Percentiles rank a stretch among this genome's conserved stretches.
phyloP scores from a whole-genome alignment of 1,284 basidiomycete species.

The Flammula alnicola region DNA sequence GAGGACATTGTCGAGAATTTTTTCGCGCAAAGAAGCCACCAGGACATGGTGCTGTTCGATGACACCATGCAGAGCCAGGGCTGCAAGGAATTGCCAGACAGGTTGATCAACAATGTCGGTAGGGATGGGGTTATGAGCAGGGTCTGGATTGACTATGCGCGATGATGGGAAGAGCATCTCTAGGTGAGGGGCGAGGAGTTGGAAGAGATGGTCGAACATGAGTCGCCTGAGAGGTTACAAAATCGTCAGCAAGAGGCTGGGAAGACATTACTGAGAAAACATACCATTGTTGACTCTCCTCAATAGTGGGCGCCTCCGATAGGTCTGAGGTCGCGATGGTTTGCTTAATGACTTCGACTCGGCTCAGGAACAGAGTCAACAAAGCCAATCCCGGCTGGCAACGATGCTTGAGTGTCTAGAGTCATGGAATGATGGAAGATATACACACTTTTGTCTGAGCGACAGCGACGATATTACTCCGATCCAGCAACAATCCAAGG shows the following conservation, averaged over 20 bases:
- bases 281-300: conserved; percentile 88
- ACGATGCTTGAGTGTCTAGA: conserved; percentile 5
- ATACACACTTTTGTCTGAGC: conserved; percentile 75
- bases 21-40: conserved; percentile 88
- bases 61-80: conserved; percentile 85
- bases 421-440: neutral
- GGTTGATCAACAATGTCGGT: conserved; percentile 85
- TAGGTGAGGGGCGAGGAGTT: conserved; percentile 77
- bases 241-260: neutral
- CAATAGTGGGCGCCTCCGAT: conserved; percentile 61
- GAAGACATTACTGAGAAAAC: conserved; percentile 23
- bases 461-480: conserved; percentile 76
- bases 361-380: conserved; percentile 89
- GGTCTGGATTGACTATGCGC: conserved; percentile 55
- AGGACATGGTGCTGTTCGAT: conserved; percentile 86
- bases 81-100: conserved; percentile 91
- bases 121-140: conserved; percentile 23
- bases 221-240: conserved; percentile 61
- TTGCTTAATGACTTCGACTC: conserved; percentile 91
- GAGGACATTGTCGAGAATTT: conserved; percentile 87
- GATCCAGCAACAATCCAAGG: conserved; percentile 83
- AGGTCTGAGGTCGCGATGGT: conserved; percentile 57
- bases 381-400: conserved; percentile 88
- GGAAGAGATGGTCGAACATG: conserved; percentile 86
- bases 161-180: conserved; percentile 89